A percentile compares a stretch with the other conserved stretches of the same genome.
These are phyloP conservation scores for Hemisphaericaspora subhashii DNA, from an alignment of 1,139 yeast genomes.

Conservation along the genomic window DNA sequence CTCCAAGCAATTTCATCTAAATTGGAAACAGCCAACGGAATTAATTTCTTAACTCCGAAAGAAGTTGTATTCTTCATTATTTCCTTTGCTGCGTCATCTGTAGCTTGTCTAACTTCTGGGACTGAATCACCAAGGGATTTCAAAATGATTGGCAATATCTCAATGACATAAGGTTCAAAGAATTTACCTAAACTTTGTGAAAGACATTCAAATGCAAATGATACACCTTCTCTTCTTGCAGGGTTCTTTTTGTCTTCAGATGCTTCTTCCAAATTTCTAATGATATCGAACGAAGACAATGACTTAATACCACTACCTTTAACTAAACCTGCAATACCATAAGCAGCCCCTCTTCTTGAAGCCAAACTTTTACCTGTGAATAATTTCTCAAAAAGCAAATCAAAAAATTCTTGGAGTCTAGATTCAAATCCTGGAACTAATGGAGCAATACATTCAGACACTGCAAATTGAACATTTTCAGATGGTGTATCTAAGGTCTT, in stretches of 20 bases:
- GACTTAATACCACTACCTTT: constrained; percentile 86
- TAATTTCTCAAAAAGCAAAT: constrained; percentile 56
- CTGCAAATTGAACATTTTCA: constrained; percentile 84
- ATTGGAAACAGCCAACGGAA: constrained; percentile 85
- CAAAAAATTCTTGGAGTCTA: constrained; percentile 54
- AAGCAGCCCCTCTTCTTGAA: constrained; percentile 88
- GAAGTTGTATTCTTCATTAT: constrained; percentile 93
- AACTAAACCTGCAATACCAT: constrained; percentile 90
- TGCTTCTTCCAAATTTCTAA: constrained; percentile 77
- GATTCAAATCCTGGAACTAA: constrained; percentile 60
- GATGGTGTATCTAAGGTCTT: constrained; percentile 83
- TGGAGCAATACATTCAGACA: constrained; percentile 83
- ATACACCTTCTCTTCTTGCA: constrained; percentile 81
- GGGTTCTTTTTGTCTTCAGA: constrained; percentile 83
- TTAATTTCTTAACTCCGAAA: constrained; percentile 85
- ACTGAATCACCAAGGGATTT: constrained; percentile 81
- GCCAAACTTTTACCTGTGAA: constrained; percentile 52
- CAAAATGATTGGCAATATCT: constrained; percentile 77
- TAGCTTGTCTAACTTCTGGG: constrained; percentile 86
- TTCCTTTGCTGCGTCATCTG: constrained; percentile 80
- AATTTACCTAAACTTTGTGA: constrained; percentile 71
- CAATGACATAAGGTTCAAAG: constrained; percentile 94
- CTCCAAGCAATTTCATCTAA: constrained; percentile 94
- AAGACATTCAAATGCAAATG: constrained; percentile 81
- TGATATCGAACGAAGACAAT: constrained; percentile 71